phyloP scores from a whole-genome alignment of 192 early-diverging fungal genomes.

The Ambispora gerdemannii region DNA sequence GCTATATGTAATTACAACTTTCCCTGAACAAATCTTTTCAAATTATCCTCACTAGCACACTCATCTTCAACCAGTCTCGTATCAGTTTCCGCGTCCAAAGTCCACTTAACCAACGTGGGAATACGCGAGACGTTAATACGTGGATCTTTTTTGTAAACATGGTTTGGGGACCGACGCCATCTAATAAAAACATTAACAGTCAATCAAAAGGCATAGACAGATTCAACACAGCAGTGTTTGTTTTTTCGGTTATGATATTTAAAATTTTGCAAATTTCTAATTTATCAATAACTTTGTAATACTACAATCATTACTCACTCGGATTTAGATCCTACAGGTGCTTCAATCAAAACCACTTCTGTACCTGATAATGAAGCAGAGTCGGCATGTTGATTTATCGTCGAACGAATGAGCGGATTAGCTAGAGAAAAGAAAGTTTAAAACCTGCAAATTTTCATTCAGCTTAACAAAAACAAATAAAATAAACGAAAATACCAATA shows the following conservation, averaged over 20 bases:
- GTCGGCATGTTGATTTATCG: background rate
- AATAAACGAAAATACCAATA: slow-evolving; percentile 13
- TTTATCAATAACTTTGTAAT: too few relatives aligned
- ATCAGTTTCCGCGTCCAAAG: background rate
- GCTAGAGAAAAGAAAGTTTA: background rate
- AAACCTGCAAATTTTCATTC: background rate
- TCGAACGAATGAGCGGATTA: slow-evolving; percentile 4
- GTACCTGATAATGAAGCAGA: too few relatives aligned
- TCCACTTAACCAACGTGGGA: slow-evolving; percentile 26
- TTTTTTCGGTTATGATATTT: too few relatives aligned
- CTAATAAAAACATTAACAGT: background rate
- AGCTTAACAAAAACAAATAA: background rate
- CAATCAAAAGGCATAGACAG: too few relatives aligned
- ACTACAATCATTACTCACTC: slow-evolving; percentile 19
- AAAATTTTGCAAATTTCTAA: too few relatives aligned
- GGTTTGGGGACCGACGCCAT: background rate
- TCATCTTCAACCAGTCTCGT: slow-evolving; percentile 12
- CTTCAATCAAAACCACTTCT: slow-evolving; percentile 4
- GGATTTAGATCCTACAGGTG: slow-evolving; percentile 13
- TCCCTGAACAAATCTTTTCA: slow-evolving; percentile 11
- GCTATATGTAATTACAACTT: too few relatives aligned
- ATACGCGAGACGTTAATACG: slow-evolving; percentile 3
- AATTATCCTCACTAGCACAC: background rate
- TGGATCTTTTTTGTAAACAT: slow-evolving; percentile 11
- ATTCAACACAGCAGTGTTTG: too few relatives aligned